Percentiles rank a stretch among this genome's conserved stretches.
Conservation (phyloP, 2,329 filamentous ascomycete genomes). For the Neofusicoccum laricinum region DNA sequence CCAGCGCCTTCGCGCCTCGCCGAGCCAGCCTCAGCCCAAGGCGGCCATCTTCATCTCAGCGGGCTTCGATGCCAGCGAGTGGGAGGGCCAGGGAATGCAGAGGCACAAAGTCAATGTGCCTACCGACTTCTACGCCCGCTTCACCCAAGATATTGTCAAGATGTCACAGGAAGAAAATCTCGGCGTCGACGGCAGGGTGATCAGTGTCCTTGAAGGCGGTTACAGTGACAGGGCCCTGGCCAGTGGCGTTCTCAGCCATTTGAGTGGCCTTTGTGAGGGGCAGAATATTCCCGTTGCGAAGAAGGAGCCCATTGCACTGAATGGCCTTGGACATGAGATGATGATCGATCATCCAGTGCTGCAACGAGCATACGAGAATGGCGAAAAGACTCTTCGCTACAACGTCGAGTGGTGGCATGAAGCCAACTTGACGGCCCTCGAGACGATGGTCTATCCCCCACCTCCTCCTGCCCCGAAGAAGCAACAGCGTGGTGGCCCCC, state of each 20-base stretch:
- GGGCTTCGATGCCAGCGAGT: conserved; percentile 95
- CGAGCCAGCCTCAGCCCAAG: conserved; percentile 63
- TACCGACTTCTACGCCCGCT: conserved; percentile 90
- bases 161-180: conserved; percentile 78
- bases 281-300: conserved; percentile 19
- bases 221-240: conserved; percentile 90
- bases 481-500: conserved; percentile 55
- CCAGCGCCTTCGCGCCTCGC: conserved; percentile 56
- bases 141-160: conserved; percentile 80
- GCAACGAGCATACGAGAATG: not conserved
- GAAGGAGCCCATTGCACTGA: conserved; percentile 17
- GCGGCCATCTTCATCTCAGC: conserved; percentile 93
- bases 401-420: conserved; percentile 46
- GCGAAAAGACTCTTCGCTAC: conserved; percentile 34
- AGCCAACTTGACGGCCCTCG: conserved; percentile 30
- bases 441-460: conserved; percentile 32
- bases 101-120: conserved; percentile 93
- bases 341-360: conserved; percentile 24
- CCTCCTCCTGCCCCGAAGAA: conserved; percentile 54
- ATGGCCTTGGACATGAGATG: conserved; percentile 59
- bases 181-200: conserved; percentile 75
- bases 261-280: conserved; percentile 74
- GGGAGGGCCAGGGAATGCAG: conserved; percentile 91
- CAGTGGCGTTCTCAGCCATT: conserved; percentile 84
- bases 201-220: conserved; percentile 93